Evolutionary conservation across 106 monocot species (phyloP), one percentile per base, ranked within the genome.

Genomic region (Acorus gramineus): DNA sequence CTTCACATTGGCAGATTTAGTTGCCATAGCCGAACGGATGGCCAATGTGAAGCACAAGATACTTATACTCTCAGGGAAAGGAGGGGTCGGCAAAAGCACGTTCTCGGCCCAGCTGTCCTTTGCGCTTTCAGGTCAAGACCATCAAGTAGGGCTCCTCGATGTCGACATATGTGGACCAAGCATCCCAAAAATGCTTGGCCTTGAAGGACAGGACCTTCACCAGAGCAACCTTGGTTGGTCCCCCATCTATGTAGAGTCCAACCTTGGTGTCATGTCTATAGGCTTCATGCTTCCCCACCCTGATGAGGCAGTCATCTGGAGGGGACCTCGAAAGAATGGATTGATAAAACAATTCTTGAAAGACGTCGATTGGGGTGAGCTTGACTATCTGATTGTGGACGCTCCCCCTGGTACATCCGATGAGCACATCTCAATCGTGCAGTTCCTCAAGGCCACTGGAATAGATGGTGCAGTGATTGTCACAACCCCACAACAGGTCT

Each of bases 121-220:
- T 76, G 86, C 90, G 1, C 73, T 96, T 2, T 84, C 90, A 6
- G 76, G 57, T 46, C 78, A 72, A 62, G 87, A 83, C 14, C 56
- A 70, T 50, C 81, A 96, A 69, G 87, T 96, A 57, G 90, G 95
- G 49, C 83, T 96, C 10, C 84, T 96, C 6, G 95, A 90, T 64
- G 83, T 90, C 2, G 94, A 95, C 61, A 90, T 95, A 55, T 87
- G 90, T 61, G 94, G 94, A 6, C 94, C 94, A 3, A 90, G 94
- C 71, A 90, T 95, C 67, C 95, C 95, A 14, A 96, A 96, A 54
- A 96, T 96, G 95, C 60, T 90, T n/a, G 90, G 95, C 49, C 87
- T 96, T 13, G 90, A 96, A 69, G 95, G 95, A 1, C 82, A 90
- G 52, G 90, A 90, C 69, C 90, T 96, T 67, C 95, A 90, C 57